Conservation (phyloP, 805 yeast species). For the Suhomyces prunicola region DNA sequence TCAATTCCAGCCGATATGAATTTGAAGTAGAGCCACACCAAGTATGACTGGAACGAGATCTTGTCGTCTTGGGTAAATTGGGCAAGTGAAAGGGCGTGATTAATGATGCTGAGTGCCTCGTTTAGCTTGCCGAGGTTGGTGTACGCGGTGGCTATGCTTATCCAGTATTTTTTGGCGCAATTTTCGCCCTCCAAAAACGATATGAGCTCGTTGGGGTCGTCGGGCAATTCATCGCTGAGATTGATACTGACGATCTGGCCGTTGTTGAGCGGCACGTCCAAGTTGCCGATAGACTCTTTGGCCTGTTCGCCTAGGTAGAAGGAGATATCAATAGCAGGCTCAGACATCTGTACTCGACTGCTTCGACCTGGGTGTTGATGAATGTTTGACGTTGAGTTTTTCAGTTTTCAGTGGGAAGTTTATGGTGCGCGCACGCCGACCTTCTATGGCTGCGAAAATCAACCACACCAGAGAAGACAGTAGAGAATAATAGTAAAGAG, state of each 20-base stretch:
- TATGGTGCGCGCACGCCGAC: background rate
- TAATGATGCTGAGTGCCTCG: conserved; percentile 63
- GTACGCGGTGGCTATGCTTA: conserved; percentile 78
- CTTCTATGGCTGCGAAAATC: background rate
- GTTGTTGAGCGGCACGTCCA: conserved; percentile 74
- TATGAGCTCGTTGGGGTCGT: conserved; percentile 81
- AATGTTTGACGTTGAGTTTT: conserved; percentile 1
- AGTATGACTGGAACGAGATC: conserved; percentile 54
- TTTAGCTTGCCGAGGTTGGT: conserved; percentile 54
- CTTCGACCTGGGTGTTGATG: background rate
- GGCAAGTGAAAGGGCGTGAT: conserved; percentile 51
- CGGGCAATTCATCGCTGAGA: conserved; percentile 77
- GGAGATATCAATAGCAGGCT: conserved; percentile 17
- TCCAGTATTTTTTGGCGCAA: conserved; percentile 77
- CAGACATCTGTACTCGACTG: background rate
- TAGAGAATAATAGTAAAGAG: too few species aligned
- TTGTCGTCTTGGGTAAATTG: conserved; percentile 40
- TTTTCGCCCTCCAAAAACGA: conserved; percentile 77
- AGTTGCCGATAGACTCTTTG: conserved; percentile 24
- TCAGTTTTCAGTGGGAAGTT: background rate
- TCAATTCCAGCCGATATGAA: conserved; percentile 26
- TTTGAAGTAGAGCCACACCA: conserved; percentile 70
- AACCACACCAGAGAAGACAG: background rate
- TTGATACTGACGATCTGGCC: conserved; percentile 84
- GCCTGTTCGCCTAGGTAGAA: conserved; percentile 35